A percentile compares a stretch with the other conserved stretches of the same genome.
phyloP scores from a whole-genome alignment of 2,329 filamentous ascomycete species.

The Meredithiella fracta region DNA sequence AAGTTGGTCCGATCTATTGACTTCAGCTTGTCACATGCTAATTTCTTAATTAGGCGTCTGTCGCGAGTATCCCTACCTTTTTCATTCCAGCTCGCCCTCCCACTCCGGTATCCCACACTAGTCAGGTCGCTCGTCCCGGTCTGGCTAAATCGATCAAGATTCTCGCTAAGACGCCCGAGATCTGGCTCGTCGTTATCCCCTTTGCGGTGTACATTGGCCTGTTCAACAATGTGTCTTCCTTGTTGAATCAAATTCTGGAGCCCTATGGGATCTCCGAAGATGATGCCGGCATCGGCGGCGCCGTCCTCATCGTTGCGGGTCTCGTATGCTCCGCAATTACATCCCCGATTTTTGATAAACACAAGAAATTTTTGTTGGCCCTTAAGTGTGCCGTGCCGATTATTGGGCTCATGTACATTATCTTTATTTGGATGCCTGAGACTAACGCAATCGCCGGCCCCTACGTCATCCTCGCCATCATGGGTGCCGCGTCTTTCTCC shows the following conservation, averaged over 20 bases:
- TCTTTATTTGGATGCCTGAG: conserved; percentile 60
- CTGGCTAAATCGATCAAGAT: conserved; percentile 36
- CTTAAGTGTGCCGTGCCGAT: conserved; percentile 63
- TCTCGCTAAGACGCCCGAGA: conserved; percentile 44
- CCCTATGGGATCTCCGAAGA: conserved; percentile 75
- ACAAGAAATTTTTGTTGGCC: conserved; percentile 58
- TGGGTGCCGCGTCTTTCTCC: conserved; percentile 66
- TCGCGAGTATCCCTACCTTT: conserved; percentile 57
- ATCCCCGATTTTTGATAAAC: conserved; percentile 70
- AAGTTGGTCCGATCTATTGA: conserved; percentile 21
- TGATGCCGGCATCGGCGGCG: conserved; percentile 78
- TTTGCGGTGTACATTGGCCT: conserved; percentile 75
- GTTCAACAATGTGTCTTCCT: conserved; percentile 81
- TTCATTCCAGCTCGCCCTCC: conserved; percentile 65
- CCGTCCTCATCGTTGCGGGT: conserved; percentile 75
- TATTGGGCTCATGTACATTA: conserved; percentile 55
- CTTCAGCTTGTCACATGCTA: background rate
- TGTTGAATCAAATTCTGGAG: conserved; percentile 76
- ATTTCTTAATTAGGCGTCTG: conserved; percentile 31
- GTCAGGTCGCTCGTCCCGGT: conserved; percentile 38
- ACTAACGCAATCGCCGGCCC: conserved; percentile 45
- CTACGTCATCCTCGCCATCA: conserved; percentile 56
- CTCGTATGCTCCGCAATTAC: conserved; percentile 60
- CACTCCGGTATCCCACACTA: conserved; percentile 57
- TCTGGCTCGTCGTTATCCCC: conserved; percentile 68